Conservation (phyloP, 306 rosid species). For the Cicer bijugum region DNA sequence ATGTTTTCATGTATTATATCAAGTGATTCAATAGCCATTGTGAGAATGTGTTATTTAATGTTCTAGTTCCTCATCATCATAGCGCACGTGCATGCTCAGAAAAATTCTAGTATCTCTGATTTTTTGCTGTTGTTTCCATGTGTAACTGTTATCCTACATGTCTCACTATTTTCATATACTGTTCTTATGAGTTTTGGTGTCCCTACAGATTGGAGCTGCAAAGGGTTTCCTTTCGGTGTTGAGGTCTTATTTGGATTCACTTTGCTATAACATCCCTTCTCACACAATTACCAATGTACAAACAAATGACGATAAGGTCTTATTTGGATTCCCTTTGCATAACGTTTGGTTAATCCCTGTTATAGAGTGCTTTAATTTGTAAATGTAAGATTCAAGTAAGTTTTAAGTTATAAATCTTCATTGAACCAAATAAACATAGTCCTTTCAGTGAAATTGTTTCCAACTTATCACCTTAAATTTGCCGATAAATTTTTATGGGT, state of each 20-base stretch:
- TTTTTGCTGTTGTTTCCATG: slow-evolving; percentile 18
- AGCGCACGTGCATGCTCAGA: slow-evolving; percentile 44
- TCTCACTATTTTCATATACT: background rate
- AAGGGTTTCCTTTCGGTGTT: slow-evolving; percentile 76
- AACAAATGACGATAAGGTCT: slow-evolving; percentile 93
- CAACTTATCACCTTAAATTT: slow-evolving; percentile 18
- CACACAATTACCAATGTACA: slow-evolving; percentile 98
- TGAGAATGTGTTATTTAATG: slow-evolving; percentile 1
- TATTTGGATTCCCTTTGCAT: background rate
- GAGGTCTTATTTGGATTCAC: slow-evolving; percentile 92
- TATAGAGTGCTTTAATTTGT: slow-evolving; percentile 9
- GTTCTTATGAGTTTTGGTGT: slow-evolving; percentile 32
- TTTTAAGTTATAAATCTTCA: slow-evolving; percentile 10
- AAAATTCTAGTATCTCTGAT: slow-evolving; percentile 15
- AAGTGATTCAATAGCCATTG: slow-evolving; percentile 22
- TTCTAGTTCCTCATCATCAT: slow-evolving; percentile 20
- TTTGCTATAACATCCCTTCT: slow-evolving; percentile 83
- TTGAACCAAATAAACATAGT: slow-evolving; percentile 3
- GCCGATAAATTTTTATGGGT: slow-evolving; percentile 5
- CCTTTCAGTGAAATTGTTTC: slow-evolving; percentile 26
- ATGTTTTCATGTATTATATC: slow-evolving; percentile 19
- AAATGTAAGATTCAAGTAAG: slow-evolving; percentile 1
- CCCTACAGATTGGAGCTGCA: slow-evolving; percentile 82
- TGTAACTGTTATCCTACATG: slow-evolving; percentile 16
- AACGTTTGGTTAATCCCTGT: slow-evolving; percentile 1